Conservation (phyloP, 108 stramenopile genomes). For the Nitzschia putrida region DNA sequence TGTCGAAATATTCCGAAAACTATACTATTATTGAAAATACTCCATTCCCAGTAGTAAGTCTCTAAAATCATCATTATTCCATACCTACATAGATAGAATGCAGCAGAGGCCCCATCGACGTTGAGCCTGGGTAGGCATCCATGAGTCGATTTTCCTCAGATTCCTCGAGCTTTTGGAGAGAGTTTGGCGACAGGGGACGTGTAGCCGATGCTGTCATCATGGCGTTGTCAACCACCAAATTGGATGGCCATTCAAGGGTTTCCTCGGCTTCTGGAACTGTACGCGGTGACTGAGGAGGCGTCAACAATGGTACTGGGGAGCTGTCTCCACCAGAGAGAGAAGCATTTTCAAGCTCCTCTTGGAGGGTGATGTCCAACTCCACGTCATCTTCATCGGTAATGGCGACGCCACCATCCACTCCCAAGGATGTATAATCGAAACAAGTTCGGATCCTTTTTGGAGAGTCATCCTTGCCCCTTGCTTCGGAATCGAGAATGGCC, state of each 20-base stretch:
- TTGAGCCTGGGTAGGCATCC: constrained; percentile 9
- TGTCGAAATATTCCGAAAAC: no score
- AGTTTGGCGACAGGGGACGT: constrained; percentile 19
- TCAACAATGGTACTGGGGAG: constrained; percentile 44
- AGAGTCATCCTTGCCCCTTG: constrained; percentile 17
- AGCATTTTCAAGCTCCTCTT: constrained; percentile 22
- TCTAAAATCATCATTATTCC: not conserved
- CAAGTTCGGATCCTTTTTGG: constrained; percentile 21
- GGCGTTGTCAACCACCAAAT: constrained; percentile 69
- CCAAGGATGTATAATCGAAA: not conserved
- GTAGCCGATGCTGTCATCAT: constrained; percentile 42
- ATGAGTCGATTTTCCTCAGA: constrained; percentile 17
- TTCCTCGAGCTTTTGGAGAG: constrained; percentile 23
- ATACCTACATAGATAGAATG: constrained; percentile 18
- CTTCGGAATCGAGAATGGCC: constrained; percentile 29
- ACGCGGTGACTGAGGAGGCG: constrained; percentile 44
- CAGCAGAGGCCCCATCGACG: constrained; percentile 6
- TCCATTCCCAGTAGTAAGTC: no score
- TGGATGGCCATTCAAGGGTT: constrained; percentile 71
- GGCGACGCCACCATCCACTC: not conserved
- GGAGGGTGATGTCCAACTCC: constrained; percentile 30
- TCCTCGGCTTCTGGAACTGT: constrained; percentile 52
- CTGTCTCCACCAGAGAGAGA: constrained; percentile 7
- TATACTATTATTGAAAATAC: no score
- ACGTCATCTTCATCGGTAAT: constrained; percentile 26